Evolutionary conservation across 768 basidiomycete species (phyloP).

Genomic region (Cystofilobasidium ferigula): DNA sequence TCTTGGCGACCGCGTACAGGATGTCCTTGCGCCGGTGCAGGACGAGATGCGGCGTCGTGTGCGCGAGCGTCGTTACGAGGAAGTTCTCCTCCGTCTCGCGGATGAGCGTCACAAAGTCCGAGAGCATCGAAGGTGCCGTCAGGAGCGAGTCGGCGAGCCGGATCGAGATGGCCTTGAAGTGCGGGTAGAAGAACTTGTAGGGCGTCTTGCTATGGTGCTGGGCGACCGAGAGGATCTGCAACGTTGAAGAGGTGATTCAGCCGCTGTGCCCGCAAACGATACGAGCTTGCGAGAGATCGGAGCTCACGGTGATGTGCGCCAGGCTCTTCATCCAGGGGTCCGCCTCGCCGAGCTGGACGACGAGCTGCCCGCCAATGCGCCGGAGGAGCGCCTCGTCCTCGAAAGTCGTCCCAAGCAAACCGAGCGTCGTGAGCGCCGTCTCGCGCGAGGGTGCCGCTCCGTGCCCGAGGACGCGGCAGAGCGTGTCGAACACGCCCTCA

Average conservation of each 20-base stretch:
- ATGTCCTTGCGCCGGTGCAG: constrained; percentile 50
- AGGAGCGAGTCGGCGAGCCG: constrained; percentile 42
- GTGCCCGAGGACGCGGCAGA: constrained; percentile 1
- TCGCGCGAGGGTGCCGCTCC: constrained; percentile 13
- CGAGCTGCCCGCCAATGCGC: constrained; percentile 50
- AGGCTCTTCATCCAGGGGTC: constrained; percentile 61
- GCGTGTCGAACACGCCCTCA: not conserved
- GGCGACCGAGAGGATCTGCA: constrained; percentile 51
- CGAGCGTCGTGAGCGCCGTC: constrained; percentile 22
- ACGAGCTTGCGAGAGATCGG: not conserved
- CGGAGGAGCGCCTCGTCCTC: constrained; percentile 49
- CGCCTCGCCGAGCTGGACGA: constrained; percentile 54
- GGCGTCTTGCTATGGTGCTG: constrained; percentile 52
- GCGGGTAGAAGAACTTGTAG: constrained; percentile 59
- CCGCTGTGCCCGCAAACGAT: constrained; percentile 1
- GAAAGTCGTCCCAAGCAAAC: constrained; percentile 39
- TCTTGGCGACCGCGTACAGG: constrained; percentile 52
- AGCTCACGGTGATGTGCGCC: constrained; percentile 58
- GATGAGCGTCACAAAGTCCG: constrained; percentile 23
- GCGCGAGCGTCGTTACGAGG: constrained; percentile 46
- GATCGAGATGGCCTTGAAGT: constrained; percentile 55
- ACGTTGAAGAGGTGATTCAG: not conserved
- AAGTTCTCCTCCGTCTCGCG: constrained; percentile 23
- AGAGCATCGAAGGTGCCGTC: constrained; percentile 9
- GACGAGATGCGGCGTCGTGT: constrained; percentile 61